Conservation (phyloP, 1,139 yeast species). For the Geotrichum carabidarum region DNA sequence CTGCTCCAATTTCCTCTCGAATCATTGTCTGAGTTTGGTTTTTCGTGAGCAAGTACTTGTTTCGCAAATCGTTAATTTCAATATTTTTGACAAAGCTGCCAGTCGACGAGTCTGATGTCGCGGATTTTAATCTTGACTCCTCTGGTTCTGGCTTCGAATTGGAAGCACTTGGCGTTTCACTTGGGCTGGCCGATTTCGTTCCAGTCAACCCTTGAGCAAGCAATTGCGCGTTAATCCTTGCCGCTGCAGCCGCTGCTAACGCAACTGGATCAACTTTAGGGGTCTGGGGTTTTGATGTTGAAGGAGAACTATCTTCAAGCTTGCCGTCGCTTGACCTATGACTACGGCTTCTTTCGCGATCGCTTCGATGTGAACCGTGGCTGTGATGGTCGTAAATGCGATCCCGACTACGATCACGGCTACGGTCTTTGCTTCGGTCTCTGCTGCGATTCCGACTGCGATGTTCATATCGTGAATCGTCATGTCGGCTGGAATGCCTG, state of each 20-base stretch:
- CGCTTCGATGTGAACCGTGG: constrained; percentile 20
- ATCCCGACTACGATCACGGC: constrained; percentile 6
- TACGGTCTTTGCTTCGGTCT: constrained; percentile 9
- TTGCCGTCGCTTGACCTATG: not conserved
- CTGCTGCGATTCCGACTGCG: constrained; percentile 9
- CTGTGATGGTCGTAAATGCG: constrained; percentile 11
- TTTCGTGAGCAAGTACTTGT: constrained; percentile 39
- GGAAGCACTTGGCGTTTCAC: not conserved
- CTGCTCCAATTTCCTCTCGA: constrained; percentile 34
- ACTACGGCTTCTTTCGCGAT: constrained; percentile 7
- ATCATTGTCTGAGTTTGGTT: constrained; percentile 35
- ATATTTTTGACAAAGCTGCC: constrained; percentile 28
- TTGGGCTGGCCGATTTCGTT: not conserved
- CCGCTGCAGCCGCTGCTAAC: constrained; percentile 37
- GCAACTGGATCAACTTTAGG: constrained; percentile 29
- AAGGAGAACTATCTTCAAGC: not conserved
- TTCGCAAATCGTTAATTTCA: constrained; percentile 39
- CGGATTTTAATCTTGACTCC: not conserved
- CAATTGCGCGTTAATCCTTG: constrained; percentile 35
- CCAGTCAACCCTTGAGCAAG: constrained; percentile 19
- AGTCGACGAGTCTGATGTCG: not conserved
- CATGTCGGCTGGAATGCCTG: constrained; percentile 6
- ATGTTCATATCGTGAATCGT: not conserved
- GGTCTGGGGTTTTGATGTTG: not conserved
- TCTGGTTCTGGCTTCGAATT: not conserved